Evolutionary conservation across 2,329 filamentous ascomycete species (phyloP).

Genomic region (Periconia sp.): DNA sequence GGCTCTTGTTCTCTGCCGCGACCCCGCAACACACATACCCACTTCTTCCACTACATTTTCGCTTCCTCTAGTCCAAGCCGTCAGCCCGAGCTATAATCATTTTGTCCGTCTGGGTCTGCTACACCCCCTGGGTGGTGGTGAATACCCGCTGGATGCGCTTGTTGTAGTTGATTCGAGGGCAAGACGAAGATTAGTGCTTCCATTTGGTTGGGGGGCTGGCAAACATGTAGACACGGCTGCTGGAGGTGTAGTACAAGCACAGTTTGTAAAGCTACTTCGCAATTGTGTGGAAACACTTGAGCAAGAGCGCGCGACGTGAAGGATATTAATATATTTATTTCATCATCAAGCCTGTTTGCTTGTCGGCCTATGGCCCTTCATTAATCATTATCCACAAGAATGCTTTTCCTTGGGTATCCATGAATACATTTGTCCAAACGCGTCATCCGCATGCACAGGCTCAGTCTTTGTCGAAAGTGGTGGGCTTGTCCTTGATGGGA

Average conservation of each 20-base stretch:
- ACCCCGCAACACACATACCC: conserved; percentile 31
- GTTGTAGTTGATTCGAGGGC: conserved; percentile 44
- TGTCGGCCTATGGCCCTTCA: background rate
- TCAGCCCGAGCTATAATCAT: conserved; percentile 36
- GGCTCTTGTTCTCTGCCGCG: conserved; percentile 37
- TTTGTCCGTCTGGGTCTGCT: conserved; percentile 46
- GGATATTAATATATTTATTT: background rate
- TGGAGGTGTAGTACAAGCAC: conserved; percentile 31
- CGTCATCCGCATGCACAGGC: background rate
- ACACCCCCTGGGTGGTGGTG: conserved; percentile 49
- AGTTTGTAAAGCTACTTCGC: conserved; percentile 30
- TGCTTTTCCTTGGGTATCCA: background rate
- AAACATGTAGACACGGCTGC: conserved; percentile 35
- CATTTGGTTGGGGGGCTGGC: conserved; percentile 50
- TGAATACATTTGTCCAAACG: background rate
- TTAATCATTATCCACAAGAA: background rate
- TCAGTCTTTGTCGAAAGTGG: conserved; percentile 18
- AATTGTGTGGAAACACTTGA: conserved; percentile 29
- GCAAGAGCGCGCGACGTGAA: conserved; percentile 12
- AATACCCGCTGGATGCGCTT: conserved; percentile 47
- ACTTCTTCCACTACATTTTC: conserved; percentile 27
- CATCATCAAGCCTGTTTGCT: background rate
- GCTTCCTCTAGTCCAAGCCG: conserved; percentile 36
- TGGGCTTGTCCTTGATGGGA: conserved; percentile 69
- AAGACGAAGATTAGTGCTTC: conserved; percentile 44